Evolutionary conservation across 176 grass and related monocot genomes (phyloP).

Genomic region (Aegilops longissima): DNA sequence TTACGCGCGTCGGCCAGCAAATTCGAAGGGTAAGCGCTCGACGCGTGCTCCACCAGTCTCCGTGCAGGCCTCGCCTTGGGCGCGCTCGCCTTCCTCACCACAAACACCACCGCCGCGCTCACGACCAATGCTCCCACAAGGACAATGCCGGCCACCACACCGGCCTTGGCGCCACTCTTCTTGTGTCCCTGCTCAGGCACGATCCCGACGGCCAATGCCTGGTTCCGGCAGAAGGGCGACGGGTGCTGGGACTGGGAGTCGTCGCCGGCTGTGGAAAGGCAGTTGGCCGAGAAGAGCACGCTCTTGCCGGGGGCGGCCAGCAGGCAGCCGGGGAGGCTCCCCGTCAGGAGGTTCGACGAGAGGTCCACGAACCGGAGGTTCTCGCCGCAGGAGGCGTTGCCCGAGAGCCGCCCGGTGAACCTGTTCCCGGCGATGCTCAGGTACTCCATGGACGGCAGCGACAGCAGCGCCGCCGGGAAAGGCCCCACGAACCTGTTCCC

Average conservation of each 20-base stretch:
- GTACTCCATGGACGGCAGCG: slow-evolving; percentile 75
- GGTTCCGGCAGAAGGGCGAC: slow-evolving; percentile 73
- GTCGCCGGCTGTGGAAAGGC: slow-evolving; percentile 36
- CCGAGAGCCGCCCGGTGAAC: slow-evolving; percentile 74
- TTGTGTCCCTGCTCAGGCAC: slow-evolving; percentile 28
- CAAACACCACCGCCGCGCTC: slow-evolving; percentile 40
- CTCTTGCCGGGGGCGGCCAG: slow-evolving; percentile 29
- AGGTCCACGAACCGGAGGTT: slow-evolving; percentile 71
- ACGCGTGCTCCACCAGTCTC: slow-evolving; percentile 73
- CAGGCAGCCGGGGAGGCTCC: slow-evolving; percentile 73
- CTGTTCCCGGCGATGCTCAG: slow-evolving; percentile 69
- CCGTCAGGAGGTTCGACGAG: slow-evolving; percentile 83
- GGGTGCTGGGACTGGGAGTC: slow-evolving; percentile 53
- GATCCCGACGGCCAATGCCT: slow-evolving; percentile 92
- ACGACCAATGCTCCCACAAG: slow-evolving; percentile 35
- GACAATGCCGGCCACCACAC: slow-evolving; percentile 20
- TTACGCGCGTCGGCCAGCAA: slow-evolving; percentile 88
- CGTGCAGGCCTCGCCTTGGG: slow-evolving; percentile 45
- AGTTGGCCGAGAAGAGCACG: slow-evolving; percentile 56
- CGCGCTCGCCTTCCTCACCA: slow-evolving; percentile 40
- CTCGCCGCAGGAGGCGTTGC: slow-evolving; percentile 72
- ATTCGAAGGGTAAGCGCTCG: slow-evolving; percentile 80
- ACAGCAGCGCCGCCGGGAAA: slow-evolving; percentile 51
- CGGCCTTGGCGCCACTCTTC: slow-evolving; percentile 22
- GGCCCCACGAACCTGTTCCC: slow-evolving; percentile 82